Conservation (phyloP, 805 yeast genomes). For the Nakazawaea ernobii region DNA sequence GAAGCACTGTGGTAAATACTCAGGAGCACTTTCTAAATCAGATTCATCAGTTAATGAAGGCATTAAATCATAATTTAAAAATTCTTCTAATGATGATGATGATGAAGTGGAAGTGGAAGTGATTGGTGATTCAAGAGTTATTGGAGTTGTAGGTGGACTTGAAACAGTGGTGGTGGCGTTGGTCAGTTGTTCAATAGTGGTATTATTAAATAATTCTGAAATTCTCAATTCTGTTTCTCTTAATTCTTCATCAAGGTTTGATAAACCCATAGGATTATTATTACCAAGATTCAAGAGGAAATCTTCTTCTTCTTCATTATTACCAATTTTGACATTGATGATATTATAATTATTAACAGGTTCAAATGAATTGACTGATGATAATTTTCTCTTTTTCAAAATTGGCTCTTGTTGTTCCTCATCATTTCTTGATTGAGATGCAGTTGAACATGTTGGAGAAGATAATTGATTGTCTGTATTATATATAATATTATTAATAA, state of each 20-base stretch:
- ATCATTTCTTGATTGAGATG: not conserved
- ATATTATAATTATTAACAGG: not conserved
- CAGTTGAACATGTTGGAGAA: not conserved
- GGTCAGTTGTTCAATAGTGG: not conserved
- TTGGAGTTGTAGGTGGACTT: not conserved
- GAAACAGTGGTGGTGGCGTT: not conserved
- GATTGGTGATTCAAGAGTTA: not conserved
- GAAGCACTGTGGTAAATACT: constrained; percentile 4
- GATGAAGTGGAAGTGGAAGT: not conserved
- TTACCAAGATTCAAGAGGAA: not conserved
- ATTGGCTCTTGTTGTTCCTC: not conserved
- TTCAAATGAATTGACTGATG: not conserved
- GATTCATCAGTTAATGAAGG: constrained; percentile 1
- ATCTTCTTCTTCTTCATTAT: constrained; percentile 3
- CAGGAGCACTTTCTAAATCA: not conserved
- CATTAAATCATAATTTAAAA: constrained; percentile 8
- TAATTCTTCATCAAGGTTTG: constrained; percentile 2
- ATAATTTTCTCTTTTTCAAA: constrained; percentile 5
- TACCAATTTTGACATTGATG: not conserved
- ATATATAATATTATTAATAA: constrained; percentile 1
- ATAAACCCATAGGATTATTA: not conserved
- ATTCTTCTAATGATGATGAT: constrained; percentile 6
- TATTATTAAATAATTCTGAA: not conserved
- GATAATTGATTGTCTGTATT: not conserved
- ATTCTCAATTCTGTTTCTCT: constrained; percentile 9